A percentile compares a stretch with the other conserved stretches of the same genome.
phyloP scores from a whole-genome alignment of 768 basidiomycete species.

The Russula lepida region DNA sequence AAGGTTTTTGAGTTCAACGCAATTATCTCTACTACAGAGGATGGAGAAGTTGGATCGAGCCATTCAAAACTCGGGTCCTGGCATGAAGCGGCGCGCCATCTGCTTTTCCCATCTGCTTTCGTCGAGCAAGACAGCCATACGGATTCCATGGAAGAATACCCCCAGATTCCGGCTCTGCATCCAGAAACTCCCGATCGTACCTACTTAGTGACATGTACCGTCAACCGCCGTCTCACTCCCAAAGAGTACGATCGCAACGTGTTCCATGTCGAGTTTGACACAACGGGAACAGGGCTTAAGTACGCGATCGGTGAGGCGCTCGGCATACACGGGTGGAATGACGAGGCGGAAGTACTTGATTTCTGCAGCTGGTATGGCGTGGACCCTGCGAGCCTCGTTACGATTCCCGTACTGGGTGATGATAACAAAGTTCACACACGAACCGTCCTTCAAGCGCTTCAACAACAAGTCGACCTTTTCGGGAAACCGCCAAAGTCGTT shows the following conservation, averaged over 20 bases:
- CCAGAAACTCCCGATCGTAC: slow-evolving; percentile 87
- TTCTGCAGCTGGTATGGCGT: slow-evolving; percentile 93
- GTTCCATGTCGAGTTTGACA: slow-evolving; percentile 96
- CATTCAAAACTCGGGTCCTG: slow-evolving; percentile 58
- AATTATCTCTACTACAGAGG: slow-evolving; percentile 54
- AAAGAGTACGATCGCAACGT: slow-evolving; percentile 96
- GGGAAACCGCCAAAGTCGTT: slow-evolving; percentile 95
- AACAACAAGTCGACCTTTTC: slow-evolving; percentile 95
- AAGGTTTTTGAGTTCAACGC: slow-evolving; percentile 67
- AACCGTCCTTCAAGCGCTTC: slow-evolving; percentile 90
- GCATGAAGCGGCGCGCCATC: slow-evolving; percentile 82
- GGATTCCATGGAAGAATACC: slow-evolving; percentile 35
- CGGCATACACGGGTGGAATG: slow-evolving; percentile 97
- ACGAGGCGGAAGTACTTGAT: slow-evolving; percentile 73
- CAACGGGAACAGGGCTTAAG: slow-evolving; percentile 83
- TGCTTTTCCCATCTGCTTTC: slow-evolving; percentile 82
- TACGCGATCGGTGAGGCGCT: slow-evolving; percentile 97
- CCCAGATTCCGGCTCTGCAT: slow-evolving; percentile 62
- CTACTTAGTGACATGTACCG: slow-evolving; percentile 86
- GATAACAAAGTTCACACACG: slow-evolving; percentile 78
- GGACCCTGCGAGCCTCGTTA: slow-evolving; percentile 69
- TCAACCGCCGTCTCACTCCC: slow-evolving; percentile 92
- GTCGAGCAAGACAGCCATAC: slow-evolving; percentile 36
- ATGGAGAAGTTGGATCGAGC: slow-evolving; percentile 50
- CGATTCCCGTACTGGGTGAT: slow-evolving; percentile 58